These are phyloP conservation scores for Apiotrichum mycotoxinovorans DNA, from an alignment of 1,284 basidiomycete species.

Conservation along the genomic window DNA sequence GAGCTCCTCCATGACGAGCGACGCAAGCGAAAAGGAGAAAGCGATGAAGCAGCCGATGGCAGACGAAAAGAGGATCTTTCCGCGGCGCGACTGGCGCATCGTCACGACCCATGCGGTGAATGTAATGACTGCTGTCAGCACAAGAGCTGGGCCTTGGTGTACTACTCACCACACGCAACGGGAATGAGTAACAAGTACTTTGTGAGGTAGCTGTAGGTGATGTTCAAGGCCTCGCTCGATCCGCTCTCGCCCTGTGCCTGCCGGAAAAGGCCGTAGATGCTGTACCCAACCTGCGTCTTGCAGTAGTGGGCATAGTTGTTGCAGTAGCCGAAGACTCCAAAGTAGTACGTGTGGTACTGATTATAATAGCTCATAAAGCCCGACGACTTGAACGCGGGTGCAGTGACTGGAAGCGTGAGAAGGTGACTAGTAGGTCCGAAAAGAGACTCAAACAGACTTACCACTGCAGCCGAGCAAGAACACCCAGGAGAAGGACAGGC, in stretches of 20 bases:
- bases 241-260: background rate
- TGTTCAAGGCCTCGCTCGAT: background rate
- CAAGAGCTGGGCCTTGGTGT: background rate
- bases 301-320: background rate
- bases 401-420: background rate
- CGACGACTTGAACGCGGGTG: background rate
- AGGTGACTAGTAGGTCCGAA: background rate
- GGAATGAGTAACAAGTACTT: background rate
- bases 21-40: background rate
- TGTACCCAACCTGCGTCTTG: background rate
- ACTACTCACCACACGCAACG: background rate
- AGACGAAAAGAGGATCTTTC: background rate
- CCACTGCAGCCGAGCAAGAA: too few species aligned
- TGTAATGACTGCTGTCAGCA: background rate
- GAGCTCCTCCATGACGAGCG: background rate
- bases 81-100: background rate
- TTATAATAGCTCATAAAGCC: background rate
- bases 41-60: background rate
- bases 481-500: too few species aligned
- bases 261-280: background rate
- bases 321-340: background rate
- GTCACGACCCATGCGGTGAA: background rate
- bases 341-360: background rate
- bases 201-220: background rate
- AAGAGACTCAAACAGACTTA: too few species aligned